These are phyloP conservation scores for Nematocida displodere DNA, from an alignment of 371 early-diverging fungal genomes.

Conservation along the genomic window DNA sequence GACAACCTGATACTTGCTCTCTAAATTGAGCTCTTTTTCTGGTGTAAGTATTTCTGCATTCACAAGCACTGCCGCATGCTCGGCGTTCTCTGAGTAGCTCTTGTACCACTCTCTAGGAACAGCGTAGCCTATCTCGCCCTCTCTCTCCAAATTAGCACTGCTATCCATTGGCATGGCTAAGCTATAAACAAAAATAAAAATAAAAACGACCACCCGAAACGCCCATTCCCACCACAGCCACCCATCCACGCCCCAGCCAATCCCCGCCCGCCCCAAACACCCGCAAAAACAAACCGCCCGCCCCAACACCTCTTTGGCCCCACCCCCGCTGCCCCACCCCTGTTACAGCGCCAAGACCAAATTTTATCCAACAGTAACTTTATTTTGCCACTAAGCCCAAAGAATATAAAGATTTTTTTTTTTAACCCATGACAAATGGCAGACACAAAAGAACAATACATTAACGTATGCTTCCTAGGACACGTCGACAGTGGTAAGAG, in stretches of 20 bases:
- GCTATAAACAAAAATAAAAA: conserved; percentile 42
- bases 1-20: conserved; percentile 22
- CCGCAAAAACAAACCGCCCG: too few species aligned
- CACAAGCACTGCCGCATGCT: neutral
- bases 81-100: neutral
- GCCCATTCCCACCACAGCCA: too few species aligned
- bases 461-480: conserved; percentile 63
- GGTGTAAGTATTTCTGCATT: neutral
- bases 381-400: conserved; percentile 32
- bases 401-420: conserved; percentile 49
- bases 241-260: too few species aligned
- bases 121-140: conserved; percentile 30
- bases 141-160: neutral
- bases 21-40: neutral
- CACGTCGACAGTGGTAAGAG: conserved; percentile 66
- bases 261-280: too few species aligned
- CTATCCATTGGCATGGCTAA: neutral
- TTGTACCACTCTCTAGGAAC: conserved; percentile 31
- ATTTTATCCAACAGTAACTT: conserved; percentile 45
- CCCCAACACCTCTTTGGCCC: too few species aligned
- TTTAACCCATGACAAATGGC: conserved; percentile 47
- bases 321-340: too few species aligned
- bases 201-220: neutral
- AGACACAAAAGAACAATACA: conserved; percentile 50
- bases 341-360: too few species aligned